Base-by-base conservation (phyloP, 148 eudicot species). In the Heliosperma pusillum region DNA sequence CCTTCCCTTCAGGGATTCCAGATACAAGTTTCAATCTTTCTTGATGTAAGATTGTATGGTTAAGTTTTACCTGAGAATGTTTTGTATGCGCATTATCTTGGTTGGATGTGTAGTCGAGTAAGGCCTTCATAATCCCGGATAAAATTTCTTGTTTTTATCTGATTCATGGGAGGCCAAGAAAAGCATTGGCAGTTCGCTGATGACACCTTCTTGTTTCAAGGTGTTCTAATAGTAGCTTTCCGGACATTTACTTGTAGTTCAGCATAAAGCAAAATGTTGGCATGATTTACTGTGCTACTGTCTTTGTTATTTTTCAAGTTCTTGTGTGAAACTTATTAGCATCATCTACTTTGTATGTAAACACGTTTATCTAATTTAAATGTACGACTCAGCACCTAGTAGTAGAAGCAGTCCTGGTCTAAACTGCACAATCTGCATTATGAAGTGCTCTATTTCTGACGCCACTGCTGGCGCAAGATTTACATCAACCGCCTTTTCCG, bases 61-160 rank as follows among this genome's bases (percentile, higher is more conserved):
- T 69, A 3, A 16, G n/a, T n/a, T 63, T 74, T 63, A 11, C 25
- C 15, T 56, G 33, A 66, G 3, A 21, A 5, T 26, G 6, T 6
- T 67, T 2, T 50, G 17, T 30, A 52, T 53, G 4, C n/a, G 15
- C 20, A 63, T 11, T 10, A 1, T 2, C 25, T 36, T 24, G 8
- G 10, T 53, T 42, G 42, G 7, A 21, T 63, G 73, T 61, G 11
- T 36, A 11, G 71, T 16, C 52, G 50, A 75, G 10, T 36, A 6
- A n/a, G 80, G 87, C 87, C 89, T 83, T 82, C 81, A 81, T 84
- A 81, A 85, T 85, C 85, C 83, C 84, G 78, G 73, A 26, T 74
- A 72, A 82, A 50, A 66, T 22, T 67, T 27, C 74, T 15, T 27
- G 74, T 80, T 78, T 81, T 83, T 83, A 81, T 79, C 72, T 84